phyloP scores from a whole-genome alignment of 2,329 filamentous ascomycete species.

The Fonsecaea nubica region DNA sequence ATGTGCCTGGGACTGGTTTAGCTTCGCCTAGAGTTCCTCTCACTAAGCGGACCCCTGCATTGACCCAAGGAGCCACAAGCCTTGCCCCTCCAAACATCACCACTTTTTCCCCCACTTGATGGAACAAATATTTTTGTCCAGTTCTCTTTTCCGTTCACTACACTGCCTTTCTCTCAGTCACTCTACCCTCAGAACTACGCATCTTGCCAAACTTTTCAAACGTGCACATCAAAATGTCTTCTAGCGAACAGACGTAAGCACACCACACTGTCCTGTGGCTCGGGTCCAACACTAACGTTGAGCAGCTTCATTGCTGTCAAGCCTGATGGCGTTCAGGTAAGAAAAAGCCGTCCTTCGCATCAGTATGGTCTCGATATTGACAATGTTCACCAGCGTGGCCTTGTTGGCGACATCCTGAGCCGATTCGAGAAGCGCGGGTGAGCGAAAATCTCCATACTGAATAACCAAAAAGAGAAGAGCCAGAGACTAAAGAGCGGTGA shows the following conservation, averaged over 20 bases:
- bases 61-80: conserved; percentile 6
- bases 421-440: conserved; percentile 93
- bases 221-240: conserved; percentile 65
- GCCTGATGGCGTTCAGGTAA: conserved; percentile 98
- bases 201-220: conserved; percentile 25
- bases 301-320: conserved; percentile 99
- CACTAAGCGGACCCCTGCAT: conserved; percentile 26
- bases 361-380: conserved; percentile 10
- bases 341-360: conserved; percentile 41
- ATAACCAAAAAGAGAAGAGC: background rate
- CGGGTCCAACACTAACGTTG: background rate
- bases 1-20: conserved; percentile 18
- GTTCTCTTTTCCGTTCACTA: conserved; percentile 39
- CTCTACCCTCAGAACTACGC: conserved; percentile 26
- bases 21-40: conserved; percentile 17
- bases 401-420: conserved; percentile 95
- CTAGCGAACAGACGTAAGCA: conserved; percentile 86
- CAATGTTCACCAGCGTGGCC: conserved; percentile 75
- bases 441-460: conserved; percentile 21
- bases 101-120: conserved; percentile 20
- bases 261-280: background rate
- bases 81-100: conserved; percentile 14
- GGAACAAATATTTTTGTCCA: conserved; percentile 30
- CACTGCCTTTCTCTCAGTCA: conserved; percentile 31
- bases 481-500: conserved; percentile 34